phyloP scores from a whole-genome alignment of 257 asterid genomes.

The Solanum piurae region DNA sequence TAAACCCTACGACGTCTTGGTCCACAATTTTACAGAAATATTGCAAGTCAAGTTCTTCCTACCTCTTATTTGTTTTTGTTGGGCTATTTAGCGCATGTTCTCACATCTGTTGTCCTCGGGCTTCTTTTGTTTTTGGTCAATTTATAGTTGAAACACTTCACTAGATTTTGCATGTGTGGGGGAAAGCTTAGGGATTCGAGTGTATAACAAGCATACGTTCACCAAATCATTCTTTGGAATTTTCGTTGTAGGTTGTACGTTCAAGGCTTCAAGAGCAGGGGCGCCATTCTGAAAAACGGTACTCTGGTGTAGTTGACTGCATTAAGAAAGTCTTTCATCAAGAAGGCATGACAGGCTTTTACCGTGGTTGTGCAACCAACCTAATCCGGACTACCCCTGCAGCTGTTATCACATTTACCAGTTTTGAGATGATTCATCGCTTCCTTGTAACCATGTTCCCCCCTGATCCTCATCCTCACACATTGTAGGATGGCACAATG shows the following conservation, averaged over 20 bases:
- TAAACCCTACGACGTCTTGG: background rate
- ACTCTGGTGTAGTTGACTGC: conserved; percentile 78
- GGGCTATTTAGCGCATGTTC: background rate
- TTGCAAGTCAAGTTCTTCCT: background rate
- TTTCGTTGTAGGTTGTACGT: conserved; percentile 64
- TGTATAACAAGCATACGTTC: background rate
- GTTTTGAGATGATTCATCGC: conserved; percentile 97
- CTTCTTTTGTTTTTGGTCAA: background rate
- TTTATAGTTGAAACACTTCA: background rate
- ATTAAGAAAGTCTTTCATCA: conserved; percentile 59
- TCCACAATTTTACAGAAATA: background rate
- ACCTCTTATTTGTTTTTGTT: background rate
- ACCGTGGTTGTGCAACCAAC: conserved; percentile 92
- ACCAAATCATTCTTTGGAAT: background rate
- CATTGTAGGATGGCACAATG: conserved; percentile 23
- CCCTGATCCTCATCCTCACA: conserved; percentile 58
- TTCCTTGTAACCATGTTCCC: conserved; percentile 59
- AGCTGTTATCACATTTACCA: conserved; percentile 91
- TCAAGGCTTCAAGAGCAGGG: conserved; percentile 99
- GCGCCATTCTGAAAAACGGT: conserved; percentile 80
- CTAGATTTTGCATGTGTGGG: background rate
- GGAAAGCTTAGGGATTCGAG: background rate
- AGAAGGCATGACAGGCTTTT: conserved; percentile 78
- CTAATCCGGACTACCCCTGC: conserved; percentile 93
- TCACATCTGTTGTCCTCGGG: background rate